These are phyloP conservation scores for Zasmidium citrigriseum DNA, from an alignment of 2,329 filamentous ascomycete genomes.

Conservation along the genomic window DNA sequence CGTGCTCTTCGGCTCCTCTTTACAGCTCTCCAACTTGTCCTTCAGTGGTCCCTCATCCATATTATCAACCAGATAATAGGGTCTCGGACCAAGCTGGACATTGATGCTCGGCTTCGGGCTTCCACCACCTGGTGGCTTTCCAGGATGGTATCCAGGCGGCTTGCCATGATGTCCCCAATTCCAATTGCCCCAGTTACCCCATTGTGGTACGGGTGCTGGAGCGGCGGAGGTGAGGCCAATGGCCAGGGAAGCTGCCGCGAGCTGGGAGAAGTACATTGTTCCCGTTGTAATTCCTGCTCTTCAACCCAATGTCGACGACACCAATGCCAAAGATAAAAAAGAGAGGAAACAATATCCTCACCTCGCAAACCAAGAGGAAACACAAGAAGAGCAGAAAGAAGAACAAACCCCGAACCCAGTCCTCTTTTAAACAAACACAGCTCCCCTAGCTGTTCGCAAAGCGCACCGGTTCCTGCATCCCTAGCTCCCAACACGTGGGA, in stretches of 20 bases:
- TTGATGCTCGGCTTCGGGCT: constrained; percentile 13
- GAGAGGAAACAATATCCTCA: not conserved
- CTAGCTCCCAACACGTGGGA: not conserved
- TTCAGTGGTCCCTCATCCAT: constrained; percentile 64
- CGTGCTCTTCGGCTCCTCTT: constrained; percentile 54
- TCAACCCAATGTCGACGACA: not conserved
- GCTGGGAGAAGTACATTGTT: not conserved
- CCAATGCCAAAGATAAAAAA: not conserved
- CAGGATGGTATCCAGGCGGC: not conserved
- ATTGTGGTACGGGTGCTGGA: not conserved
- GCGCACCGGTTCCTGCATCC: not conserved
- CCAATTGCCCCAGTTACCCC: not conserved
- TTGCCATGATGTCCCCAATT: not conserved
- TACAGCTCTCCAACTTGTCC: constrained; percentile 59
- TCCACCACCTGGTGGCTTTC: not conserved
- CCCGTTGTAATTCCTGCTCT: not conserved
- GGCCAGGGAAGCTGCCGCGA: not conserved
- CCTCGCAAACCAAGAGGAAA: not conserved
- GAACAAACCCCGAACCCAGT: not conserved
- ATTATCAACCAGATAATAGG: constrained; percentile 64
- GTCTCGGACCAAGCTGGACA: constrained; percentile 64
- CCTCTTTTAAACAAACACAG: not conserved
- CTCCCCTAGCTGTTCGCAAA: not conserved
- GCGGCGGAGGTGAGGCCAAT: not conserved
- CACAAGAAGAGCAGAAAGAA: not conserved